These are phyloP conservation scores for Fusarium musae DNA, from an alignment of 2,329 filamentous ascomycete species.

Conservation along the genomic window DNA sequence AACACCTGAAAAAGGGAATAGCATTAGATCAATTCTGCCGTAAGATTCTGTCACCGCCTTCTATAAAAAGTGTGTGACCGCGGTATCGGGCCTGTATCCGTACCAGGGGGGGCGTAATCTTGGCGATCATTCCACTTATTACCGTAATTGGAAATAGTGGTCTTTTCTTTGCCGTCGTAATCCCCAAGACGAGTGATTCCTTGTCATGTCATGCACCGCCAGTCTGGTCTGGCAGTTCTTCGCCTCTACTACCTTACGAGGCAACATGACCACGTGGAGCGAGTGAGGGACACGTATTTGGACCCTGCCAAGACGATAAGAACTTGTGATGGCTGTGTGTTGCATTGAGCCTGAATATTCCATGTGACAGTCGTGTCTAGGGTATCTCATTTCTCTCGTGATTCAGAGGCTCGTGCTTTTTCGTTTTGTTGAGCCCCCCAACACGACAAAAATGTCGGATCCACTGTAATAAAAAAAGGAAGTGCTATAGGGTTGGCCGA, in stretches of 20 bases:
- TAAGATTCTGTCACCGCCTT: constrained; percentile 1
- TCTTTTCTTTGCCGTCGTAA: background rate
- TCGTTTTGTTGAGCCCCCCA: constrained; percentile 16
- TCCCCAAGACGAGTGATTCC: background rate
- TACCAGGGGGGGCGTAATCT: background rate
- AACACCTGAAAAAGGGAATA: background rate
- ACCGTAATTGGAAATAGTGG: background rate
- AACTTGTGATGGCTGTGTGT: background rate
- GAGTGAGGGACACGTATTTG: background rate
- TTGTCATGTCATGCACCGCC: background rate
- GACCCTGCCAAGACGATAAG: background rate
- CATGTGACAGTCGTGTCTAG: background rate
- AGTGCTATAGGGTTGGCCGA: background rate
- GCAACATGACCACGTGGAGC: constrained; percentile 2
- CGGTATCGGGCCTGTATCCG: background rate
- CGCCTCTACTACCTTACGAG: background rate
- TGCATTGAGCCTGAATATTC: background rate
- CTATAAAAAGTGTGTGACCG: background rate
- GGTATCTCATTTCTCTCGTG: background rate
- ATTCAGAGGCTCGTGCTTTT: background rate
- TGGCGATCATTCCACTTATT: constrained; percentile 28
- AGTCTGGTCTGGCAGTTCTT: background rate
- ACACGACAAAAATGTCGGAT: background rate
- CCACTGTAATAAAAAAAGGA: background rate
- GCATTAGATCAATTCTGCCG: background rate